Evolutionary conservation across 345 rosid species (phyloP).

Genomic region (Aegle marmelos): DNA sequence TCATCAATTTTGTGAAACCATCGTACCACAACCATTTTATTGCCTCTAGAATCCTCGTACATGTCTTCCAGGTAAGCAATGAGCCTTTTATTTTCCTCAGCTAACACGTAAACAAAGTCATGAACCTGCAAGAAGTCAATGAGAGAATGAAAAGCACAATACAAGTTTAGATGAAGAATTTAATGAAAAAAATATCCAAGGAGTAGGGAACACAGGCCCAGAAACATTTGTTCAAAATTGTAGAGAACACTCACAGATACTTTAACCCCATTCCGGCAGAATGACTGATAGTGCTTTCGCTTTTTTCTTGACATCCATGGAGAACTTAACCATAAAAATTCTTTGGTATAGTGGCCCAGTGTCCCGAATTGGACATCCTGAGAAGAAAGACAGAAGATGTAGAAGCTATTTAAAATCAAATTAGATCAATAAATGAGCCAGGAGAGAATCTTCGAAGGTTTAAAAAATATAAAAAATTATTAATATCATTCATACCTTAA

Average conservation of each 20-base stretch:
- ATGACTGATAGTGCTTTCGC: conserved; percentile 65
- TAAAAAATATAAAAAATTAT: not conserved
- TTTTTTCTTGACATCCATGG: conserved; percentile 57
- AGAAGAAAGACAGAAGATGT: not conserved
- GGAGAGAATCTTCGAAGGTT: not conserved
- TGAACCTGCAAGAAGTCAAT: conserved; percentile 46
- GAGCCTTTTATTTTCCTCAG: conserved; percentile 66
- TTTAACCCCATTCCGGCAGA: conserved; percentile 52
- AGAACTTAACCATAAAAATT: conserved; percentile 62
- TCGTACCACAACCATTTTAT: conserved; percentile 71
- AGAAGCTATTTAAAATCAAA: not conserved
- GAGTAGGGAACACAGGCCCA: not conserved
- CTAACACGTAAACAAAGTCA: conserved; percentile 71
- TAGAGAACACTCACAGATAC: conserved; percentile 54
- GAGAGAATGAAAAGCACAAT: not conserved
- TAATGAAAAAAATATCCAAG: not conserved
- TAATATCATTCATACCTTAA: conserved; percentile 33
- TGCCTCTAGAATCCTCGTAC: conserved; percentile 70
- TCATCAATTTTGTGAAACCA: conserved; percentile 96
- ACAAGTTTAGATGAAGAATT: not conserved
- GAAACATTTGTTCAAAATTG: not conserved
- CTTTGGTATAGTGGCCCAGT: conserved; percentile 24
- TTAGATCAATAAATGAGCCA: not conserved
- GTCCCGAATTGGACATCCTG: conserved; percentile 33
- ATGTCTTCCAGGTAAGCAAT: conserved; percentile 83